A percentile compares a stretch with the other conserved stretches of the same genome.
Conservation (phyloP, 176 grass and related monocot species). For the Zoysia pacifica region DNA sequence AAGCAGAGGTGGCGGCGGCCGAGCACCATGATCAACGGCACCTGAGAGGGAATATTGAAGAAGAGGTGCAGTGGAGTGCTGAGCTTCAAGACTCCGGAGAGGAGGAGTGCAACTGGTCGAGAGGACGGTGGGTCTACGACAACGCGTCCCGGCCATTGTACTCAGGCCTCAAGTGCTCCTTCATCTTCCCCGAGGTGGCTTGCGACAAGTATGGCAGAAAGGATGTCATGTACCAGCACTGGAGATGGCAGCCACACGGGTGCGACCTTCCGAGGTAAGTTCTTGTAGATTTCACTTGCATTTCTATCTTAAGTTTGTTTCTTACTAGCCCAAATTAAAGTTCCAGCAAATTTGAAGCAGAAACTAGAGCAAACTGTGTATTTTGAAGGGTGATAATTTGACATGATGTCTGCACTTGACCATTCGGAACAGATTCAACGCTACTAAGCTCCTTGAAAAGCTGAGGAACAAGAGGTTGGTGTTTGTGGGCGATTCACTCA, state of each 20-base stretch:
- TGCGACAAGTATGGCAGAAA: constrained; percentile 76
- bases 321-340: no score
- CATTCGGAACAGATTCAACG: constrained; percentile 61
- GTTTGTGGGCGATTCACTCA: constrained; percentile 83
- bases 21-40: no score
- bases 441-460: constrained; percentile 54
- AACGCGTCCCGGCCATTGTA: constrained; percentile 56
- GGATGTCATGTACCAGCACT: constrained; percentile 91
- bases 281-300: constrained; percentile 4
- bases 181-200: constrained; percentile 66
- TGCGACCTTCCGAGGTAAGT: constrained; percentile 79
- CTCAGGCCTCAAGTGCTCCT: constrained; percentile 51
- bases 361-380: no score
- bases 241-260: constrained; percentile 78
- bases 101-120: constrained; percentile 54
- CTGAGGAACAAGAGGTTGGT: constrained; percentile 73
- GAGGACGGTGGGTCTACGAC: constrained; percentile 68
- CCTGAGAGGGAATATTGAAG: no score
- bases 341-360: no score
- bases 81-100: constrained; percentile 14
- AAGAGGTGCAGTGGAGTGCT: constrained; percentile 9
- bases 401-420: background rate
- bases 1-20: constrained; percentile 20
- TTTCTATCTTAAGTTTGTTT: constrained; percentile 9
- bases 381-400: background rate